Percentiles rank a stretch among this genome's conserved stretches.
These are phyloP conservation scores for Colletotrichum musicola DNA, from an alignment of 2,329 filamentous ascomycete species.

Conservation along the genomic window DNA sequence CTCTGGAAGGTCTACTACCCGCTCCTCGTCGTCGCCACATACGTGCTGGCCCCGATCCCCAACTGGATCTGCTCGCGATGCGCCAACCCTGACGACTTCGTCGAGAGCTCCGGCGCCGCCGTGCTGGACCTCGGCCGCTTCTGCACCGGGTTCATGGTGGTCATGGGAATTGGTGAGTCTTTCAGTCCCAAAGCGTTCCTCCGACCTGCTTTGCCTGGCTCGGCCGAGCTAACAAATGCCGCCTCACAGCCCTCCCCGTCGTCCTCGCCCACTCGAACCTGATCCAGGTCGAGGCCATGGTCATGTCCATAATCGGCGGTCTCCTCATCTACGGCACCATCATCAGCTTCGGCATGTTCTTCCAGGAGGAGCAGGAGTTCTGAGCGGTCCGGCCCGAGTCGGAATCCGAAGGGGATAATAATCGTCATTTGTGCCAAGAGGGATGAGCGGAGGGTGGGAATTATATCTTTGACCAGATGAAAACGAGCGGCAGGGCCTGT, in stretches of 20 bases:
- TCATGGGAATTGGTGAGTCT: constrained; percentile 94
- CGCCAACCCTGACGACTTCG: constrained; percentile 95
- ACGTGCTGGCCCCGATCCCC: constrained; percentile 91
- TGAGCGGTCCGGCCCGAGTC: constrained; percentile 54
- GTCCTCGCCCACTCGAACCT: constrained; percentile 88
- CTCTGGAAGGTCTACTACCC: constrained; percentile 96
- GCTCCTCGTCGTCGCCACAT: constrained; percentile 94
- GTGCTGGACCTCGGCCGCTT: constrained; percentile 95
- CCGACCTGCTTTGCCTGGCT: too few species aligned
- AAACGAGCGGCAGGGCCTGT: constrained; percentile 18
- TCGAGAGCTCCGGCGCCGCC: constrained; percentile 83
- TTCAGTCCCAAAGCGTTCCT: not conserved
- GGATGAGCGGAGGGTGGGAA: not conserved
- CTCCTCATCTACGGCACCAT: constrained; percentile 97
- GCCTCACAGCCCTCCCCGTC: constrained; percentile 79
- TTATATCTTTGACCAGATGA: constrained; percentile 11
- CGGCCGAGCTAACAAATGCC: constrained; percentile 21
- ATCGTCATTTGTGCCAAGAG: not conserved
- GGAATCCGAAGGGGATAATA: not conserved
- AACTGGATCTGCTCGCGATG: constrained; percentile 96
- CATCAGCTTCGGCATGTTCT: constrained; percentile 98
- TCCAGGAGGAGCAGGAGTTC: constrained; percentile 97
- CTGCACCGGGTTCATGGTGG: constrained; percentile 92
- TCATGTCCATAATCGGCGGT: constrained; percentile 94
- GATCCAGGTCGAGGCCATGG: constrained; percentile 87